These are phyloP conservation scores for Hypseocharis bilobata DNA, from an alignment of 441 rosid species.

Conservation along the genomic window DNA sequence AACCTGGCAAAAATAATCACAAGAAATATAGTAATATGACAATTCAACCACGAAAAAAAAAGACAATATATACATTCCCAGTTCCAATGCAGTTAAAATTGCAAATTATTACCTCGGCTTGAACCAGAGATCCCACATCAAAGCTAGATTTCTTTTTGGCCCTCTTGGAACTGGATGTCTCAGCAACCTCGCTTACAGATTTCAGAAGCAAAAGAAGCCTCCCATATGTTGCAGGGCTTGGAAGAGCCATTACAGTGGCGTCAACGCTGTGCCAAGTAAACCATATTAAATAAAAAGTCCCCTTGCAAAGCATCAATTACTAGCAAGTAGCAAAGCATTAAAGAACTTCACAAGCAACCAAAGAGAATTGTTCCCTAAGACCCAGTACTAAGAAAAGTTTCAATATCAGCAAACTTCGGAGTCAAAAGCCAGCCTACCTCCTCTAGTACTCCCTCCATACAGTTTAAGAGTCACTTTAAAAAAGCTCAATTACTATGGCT, in stretches of 20 bases:
- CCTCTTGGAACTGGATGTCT: constrained; percentile 66
- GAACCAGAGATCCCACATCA: constrained; percentile 71
- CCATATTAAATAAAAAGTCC: constrained; percentile 5
- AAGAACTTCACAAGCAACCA: not conserved
- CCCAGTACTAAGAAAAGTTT: too few relatives aligned
- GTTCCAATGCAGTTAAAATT: not conserved
- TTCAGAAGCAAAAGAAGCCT: constrained; percentile 86
- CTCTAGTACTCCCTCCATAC: not conserved
- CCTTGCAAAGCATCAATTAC: constrained; percentile 7
- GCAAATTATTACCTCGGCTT: constrained; percentile 58
- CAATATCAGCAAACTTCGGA: too few relatives aligned
- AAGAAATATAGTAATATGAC: not conserved
- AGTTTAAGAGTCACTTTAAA: not conserved
- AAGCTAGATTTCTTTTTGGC: constrained; percentile 67
- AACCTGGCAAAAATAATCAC: constrained; percentile 40
- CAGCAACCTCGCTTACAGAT: constrained; percentile 43
- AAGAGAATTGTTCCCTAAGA: not conserved
- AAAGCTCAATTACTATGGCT: not conserved
- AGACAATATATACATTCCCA: too few relatives aligned
- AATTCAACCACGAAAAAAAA: not conserved
- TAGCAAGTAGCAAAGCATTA: not conserved
- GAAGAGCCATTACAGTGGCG: constrained; percentile 68
- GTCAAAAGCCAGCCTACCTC: not conserved
- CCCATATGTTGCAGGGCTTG: constrained; percentile 50
- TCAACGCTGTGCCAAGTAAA: constrained; percentile 44